Percentiles rank a stretch among this genome's conserved stretches.
phyloP scores from a whole-genome alignment of 2,329 filamentous ascomycete species.

The Scleromitrula shiraiana region DNA sequence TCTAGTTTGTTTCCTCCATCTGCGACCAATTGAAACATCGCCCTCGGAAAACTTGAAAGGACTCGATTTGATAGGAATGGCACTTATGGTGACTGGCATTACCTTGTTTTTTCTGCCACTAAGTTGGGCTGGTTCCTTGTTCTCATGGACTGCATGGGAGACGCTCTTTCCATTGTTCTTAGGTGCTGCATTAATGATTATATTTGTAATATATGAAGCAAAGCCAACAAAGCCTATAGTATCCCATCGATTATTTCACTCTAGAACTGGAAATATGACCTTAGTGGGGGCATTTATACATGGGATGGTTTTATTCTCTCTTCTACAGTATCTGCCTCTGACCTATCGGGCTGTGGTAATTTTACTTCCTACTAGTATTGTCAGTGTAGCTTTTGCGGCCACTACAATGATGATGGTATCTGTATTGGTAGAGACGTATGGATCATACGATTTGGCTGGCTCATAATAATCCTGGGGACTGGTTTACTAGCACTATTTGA shows the following conservation, averaged over 20 bases:
- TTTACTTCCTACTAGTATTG: neutral
- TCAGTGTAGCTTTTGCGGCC: neutral
- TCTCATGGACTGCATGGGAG: constrained; percentile 51
- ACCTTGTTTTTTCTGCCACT: constrained; percentile 50
- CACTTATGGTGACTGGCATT: constrained; percentile 45
- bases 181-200: constrained; percentile 30
- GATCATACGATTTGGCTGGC: neutral
- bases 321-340: constrained; percentile 45
- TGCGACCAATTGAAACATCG: neutral
- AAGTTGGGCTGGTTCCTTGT: constrained; percentile 54
- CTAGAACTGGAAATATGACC: neutral
- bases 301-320: neutral
- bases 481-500: neutral
- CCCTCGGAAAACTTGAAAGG: constrained; percentile 2
- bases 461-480: neutral
- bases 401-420: neutral
- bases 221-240: neutral
- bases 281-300: neutral
- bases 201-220: constrained; percentile 42
- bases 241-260: neutral
- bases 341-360: constrained; percentile 28
- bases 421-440: neutral
- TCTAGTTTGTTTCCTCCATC: neutral
- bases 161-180: constrained; percentile 52
- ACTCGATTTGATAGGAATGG: constrained; percentile 48